Conservation (phyloP, 768 basidiomycete genomes). For the Sporobolomyces pararoseus region DNA sequence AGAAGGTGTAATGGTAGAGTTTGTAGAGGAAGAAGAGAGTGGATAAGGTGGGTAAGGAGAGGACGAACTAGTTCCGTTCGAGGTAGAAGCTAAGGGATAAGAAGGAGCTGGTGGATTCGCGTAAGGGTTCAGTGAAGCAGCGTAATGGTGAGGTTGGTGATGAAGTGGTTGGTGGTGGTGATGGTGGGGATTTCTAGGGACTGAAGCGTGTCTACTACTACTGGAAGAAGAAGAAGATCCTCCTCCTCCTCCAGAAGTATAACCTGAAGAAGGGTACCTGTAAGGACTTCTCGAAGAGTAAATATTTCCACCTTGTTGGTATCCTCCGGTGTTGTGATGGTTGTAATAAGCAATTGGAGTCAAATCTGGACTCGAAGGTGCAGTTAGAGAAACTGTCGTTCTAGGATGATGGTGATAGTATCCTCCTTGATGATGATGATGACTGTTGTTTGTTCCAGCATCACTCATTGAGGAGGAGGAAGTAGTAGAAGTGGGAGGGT, state of each 20-base stretch:
- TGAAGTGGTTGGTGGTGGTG: not conserved
- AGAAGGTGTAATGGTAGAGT: too few relatives aligned
- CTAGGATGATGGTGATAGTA: not conserved
- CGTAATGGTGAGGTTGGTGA: conserved; percentile 12
- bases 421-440: too few relatives aligned
- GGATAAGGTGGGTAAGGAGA: conserved; percentile 1
- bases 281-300: conserved; percentile 6
- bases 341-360: conserved; percentile 20
- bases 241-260: too few relatives aligned
- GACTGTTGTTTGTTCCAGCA: conserved; percentile 21
- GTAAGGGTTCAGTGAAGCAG: not conserved
- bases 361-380: conserved; percentile 33
- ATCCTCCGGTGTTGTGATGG: conserved; percentile 1
- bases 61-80: not conserved
- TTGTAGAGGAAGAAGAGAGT: conserved; percentile 2
- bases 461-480: conserved; percentile 29
- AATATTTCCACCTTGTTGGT: too few relatives aligned
- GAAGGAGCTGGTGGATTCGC: not conserved
- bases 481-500: conserved; percentile 26
- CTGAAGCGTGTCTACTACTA: conserved; percentile 15
- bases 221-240: not conserved
- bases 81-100: not conserved
- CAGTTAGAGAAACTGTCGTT: conserved; percentile 25
- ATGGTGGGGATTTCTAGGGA: conserved; percentile 21
- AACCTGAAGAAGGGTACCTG: conserved; percentile 15